Evolutionary conservation across 164 flowering plant genomes (phyloP), one percentile per base, ranked within the genome.

Genomic region (Houttuynia cordata): DNA sequence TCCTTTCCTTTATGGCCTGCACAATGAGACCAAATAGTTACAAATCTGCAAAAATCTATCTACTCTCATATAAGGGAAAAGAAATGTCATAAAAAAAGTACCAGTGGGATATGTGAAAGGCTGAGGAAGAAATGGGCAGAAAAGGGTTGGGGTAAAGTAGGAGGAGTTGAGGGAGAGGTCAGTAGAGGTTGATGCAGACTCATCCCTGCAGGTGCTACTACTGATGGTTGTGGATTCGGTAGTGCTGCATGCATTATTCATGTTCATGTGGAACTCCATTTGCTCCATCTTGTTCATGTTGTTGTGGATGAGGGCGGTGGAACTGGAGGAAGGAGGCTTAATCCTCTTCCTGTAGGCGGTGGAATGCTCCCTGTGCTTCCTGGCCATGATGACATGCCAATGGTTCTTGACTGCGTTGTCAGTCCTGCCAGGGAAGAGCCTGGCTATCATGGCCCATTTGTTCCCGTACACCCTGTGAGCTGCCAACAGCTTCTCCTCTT

Each of bases 351-450:
- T 73, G 58, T 71, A 73, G 62, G 75, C 67, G 67, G 64, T 72
- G 23, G 77, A 73, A 41, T 79, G 75, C 56, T 79, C 80, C 61
- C 89, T 78, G 45, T 75, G 80, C 53, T 68, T 82, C 55, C 89
- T 79, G 0, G 95, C 87, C 84, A 79, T 80, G 68, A 87, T 76
- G 50, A 87, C 96, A 70, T 87, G 91, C 87, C 87, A 87, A 52
- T 87, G 91, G 56, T 85, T 88, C 79, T 85, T 88, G 15, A 85
- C 84, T 10, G 96, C 89, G 70, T 88, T 88, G 65, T 88, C 96
- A 53, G 96, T 85, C 53, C 96, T 73, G 0, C 91, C 96, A 20
- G 87, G 85, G 60, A 83, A 85, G 3, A 85, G 77, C 70, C 79
- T 79, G 7, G 96, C 81, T 65, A 87, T 85, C 78, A 78, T 66